Conservation (phyloP, 352 stramenopile species). For the Globisporangium paroecandrum region DNA sequence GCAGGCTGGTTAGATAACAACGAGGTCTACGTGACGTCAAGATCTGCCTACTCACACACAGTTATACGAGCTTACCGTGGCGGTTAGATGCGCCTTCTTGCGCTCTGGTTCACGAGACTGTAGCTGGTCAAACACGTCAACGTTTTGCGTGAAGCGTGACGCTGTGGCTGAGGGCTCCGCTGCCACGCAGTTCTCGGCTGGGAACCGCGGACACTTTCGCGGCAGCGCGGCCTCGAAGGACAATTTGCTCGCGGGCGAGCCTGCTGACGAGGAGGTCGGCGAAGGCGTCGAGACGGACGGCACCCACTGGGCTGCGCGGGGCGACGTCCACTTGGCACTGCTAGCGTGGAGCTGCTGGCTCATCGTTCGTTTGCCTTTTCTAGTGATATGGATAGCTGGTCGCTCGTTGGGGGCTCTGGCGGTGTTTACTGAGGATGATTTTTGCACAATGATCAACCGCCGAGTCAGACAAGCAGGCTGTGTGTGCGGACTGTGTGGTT, state of each 20-base stretch:
- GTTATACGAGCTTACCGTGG: neutral
- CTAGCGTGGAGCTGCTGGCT: neutral
- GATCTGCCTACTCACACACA: neutral
- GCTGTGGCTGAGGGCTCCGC: neutral
- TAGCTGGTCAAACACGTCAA: neutral
- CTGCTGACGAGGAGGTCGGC: neutral
- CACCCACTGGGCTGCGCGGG: neutral
- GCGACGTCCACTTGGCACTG: conserved; percentile 4
- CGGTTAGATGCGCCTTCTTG: neutral
- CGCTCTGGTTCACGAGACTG: neutral
- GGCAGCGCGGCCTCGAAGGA: neutral
- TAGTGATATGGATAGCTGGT: neutral
- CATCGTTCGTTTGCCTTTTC: neutral
- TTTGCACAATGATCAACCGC: neutral
- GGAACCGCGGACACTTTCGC: neutral
- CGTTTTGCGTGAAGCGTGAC: neutral
- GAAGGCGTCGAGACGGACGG: neutral
- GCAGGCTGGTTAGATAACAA: no score
- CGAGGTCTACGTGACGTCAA: no score
- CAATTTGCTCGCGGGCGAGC: neutral
- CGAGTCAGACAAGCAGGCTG: neutral
- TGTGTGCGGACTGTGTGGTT: no score
- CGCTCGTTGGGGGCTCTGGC: no score
- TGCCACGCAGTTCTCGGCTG: neutral
- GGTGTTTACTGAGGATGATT: conserved; percentile 3